Conservation (phyloP, 139 green algal species). For the Pleodorina starrii region DNA sequence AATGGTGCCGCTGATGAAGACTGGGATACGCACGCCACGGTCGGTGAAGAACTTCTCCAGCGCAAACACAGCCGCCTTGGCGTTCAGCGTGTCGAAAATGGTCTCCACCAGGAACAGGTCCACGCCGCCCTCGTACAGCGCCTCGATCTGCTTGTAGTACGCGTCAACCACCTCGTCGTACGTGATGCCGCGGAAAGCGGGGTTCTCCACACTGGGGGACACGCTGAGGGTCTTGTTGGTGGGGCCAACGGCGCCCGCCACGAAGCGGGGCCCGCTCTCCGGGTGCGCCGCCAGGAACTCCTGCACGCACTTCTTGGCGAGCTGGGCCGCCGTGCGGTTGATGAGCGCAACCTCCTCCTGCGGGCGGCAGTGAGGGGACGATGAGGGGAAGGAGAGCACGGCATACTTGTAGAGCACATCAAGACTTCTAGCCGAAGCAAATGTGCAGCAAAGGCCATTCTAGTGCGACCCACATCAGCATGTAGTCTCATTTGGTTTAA, state of each 20-base stretch:
- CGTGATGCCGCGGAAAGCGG: constrained; percentile 92
- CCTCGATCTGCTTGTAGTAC: constrained; percentile 94
- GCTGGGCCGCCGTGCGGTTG: constrained; percentile 89
- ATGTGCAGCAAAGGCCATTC: too few species aligned
- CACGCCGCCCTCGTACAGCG: constrained; percentile 91
- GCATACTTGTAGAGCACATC: not conserved
- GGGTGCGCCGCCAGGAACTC: constrained; percentile 89
- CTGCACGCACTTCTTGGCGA: constrained; percentile 85
- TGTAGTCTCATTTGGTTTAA: too few species aligned
- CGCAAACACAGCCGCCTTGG: constrained; percentile 95
- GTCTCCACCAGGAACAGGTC: constrained; percentile 99
- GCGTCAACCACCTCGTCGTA: constrained; percentile 96
- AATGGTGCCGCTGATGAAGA: constrained; percentile 98
- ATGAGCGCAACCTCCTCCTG: constrained; percentile 90
- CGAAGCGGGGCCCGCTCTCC: constrained; percentile 85
- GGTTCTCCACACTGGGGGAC: constrained; percentile 97
- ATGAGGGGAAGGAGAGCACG: not conserved
- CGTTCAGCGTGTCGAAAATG: constrained; percentile 99
- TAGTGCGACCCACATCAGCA: too few species aligned
- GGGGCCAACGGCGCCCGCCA: constrained; percentile 94
- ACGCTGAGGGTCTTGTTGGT: constrained; percentile 98
- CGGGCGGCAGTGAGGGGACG: too few species aligned
- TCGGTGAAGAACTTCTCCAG: constrained; percentile 95
- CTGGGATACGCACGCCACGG: constrained; percentile 84
- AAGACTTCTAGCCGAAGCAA: not conserved